Conservation (phyloP, 108 stramenopile genomes). For the Cyclotella cryptica region DNA sequence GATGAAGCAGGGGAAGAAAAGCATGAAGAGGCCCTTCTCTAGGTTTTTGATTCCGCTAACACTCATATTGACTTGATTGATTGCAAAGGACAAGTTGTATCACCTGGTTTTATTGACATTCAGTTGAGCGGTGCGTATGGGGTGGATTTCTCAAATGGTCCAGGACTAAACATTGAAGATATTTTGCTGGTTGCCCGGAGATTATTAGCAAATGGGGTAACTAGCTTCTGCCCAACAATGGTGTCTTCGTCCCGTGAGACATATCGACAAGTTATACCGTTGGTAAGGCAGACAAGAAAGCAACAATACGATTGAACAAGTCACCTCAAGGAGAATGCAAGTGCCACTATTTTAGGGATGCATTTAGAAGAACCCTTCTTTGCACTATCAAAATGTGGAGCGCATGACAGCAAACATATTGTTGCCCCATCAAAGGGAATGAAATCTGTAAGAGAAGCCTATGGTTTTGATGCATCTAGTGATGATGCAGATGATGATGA, state of each 20-base stretch:
- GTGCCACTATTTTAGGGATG: constrained; percentile 54
- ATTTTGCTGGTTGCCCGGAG: constrained; percentile 23
- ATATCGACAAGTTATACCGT: constrained; percentile 26
- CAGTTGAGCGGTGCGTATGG: constrained; percentile 67
- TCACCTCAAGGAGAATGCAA: background rate
- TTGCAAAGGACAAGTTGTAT: constrained; percentile 51
- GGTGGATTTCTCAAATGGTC: constrained; percentile 51
- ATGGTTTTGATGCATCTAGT: constrained; percentile 9
- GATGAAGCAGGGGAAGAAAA: too few relatives aligned
- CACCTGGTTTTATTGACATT: too few relatives aligned
- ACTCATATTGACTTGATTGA: constrained; percentile 32
- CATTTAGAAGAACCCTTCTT: constrained; percentile 75
- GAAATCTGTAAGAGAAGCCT: constrained; percentile 19
- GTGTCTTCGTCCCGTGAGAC: constrained; percentile 44
- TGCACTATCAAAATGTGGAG: constrained; percentile 51
- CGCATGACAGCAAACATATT: constrained; percentile 53
- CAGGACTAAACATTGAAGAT: constrained; percentile 20
- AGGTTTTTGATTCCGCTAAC: too few relatives aligned
- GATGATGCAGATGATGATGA: background rate
- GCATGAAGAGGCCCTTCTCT: too few relatives aligned
- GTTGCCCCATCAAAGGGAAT: constrained; percentile 24
- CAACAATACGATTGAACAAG: background rate
- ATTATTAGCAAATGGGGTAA: constrained; percentile 48
- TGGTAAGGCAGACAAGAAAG: background rate
- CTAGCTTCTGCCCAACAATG: constrained; percentile 64